A percentile compares a stretch with the other conserved stretches of the same genome.
phyloP scores from a whole-genome alignment of 495 filamentous ascomycete genomes.

The Opeltia flavorubescens region DNA sequence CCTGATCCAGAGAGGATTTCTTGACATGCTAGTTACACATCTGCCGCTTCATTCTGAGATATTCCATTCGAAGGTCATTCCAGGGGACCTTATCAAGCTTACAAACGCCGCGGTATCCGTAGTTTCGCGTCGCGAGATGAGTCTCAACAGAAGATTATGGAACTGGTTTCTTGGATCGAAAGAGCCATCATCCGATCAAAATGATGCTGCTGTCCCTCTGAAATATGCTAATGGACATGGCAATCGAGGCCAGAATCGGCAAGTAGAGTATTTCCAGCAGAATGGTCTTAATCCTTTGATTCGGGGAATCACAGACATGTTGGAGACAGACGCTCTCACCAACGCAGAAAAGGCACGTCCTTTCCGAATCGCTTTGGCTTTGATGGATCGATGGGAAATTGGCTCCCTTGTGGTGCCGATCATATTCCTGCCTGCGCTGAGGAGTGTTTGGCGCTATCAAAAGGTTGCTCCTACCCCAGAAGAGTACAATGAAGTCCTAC shows the following conservation, averaged over 20 bases:
- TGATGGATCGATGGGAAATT: constrained; percentile 98
- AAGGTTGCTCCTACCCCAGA: constrained; percentile 38
- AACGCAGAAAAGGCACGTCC: constrained; percentile 68
- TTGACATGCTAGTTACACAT: constrained; percentile 84
- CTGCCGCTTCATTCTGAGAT: constrained; percentile 79
- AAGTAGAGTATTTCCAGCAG: constrained; percentile 60
- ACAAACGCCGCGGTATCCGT: constrained; percentile 72
- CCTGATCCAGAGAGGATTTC: constrained; percentile 82
- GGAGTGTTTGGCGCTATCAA: constrained; percentile 62
- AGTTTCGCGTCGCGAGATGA: constrained; percentile 83
- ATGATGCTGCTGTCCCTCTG: constrained; percentile 27
- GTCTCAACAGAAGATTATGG: constrained; percentile 86
- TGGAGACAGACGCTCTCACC: constrained; percentile 38
- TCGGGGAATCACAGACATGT: constrained; percentile 61
- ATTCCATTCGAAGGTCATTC: constrained; percentile 55
- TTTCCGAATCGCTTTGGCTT: constrained; percentile 78
- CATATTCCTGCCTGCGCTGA: constrained; percentile 75
- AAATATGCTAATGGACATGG: not conserved
- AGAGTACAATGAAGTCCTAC: constrained; percentile 72
- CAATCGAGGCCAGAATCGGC: constrained; percentile 27
- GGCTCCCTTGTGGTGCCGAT: constrained; percentile 76
- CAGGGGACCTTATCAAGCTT: constrained; percentile 63
- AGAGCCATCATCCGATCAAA: constrained; percentile 26
- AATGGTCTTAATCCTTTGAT: constrained; percentile 63
- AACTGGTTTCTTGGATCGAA: constrained; percentile 91